A percentile compares a stretch with the other conserved stretches of the same genome.
phyloP scores from a whole-genome alignment of 1,284 basidiomycete genomes.

The Phylloboletellus chloephorus region DNA sequence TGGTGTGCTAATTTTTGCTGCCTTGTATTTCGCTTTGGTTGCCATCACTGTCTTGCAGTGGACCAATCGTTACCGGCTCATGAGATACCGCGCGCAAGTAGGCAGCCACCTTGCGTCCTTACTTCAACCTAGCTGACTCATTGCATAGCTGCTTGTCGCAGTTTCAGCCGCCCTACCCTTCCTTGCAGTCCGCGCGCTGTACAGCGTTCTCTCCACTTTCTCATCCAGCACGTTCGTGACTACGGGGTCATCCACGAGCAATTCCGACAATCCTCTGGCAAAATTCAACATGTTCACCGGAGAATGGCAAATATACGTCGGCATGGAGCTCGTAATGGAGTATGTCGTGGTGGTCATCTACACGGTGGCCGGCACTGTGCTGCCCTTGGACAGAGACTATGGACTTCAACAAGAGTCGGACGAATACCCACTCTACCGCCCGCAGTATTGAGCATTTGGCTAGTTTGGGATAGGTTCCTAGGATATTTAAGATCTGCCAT shows the following conservation, averaged over 20 bases:
- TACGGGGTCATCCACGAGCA: conserved; percentile 21
- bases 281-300: conserved; percentile 51
- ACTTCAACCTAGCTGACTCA: conserved; percentile 8
- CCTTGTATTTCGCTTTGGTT: conserved; percentile 42
- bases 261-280: conserved; percentile 30
- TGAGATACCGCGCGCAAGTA: conserved; percentile 46
- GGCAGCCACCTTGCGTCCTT: conserved; percentile 16
- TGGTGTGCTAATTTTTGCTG: conserved; percentile 47
- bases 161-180: conserved; percentile 52
- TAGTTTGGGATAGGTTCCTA: too few relatives aligned
- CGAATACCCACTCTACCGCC: conserved; percentile 28
- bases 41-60: conserved; percentile 43
- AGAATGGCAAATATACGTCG: conserved; percentile 49
- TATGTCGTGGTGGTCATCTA: conserved; percentile 47
- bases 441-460: conserved; percentile 17
- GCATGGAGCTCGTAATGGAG: conserved; percentile 56
- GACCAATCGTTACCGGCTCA: conserved; percentile 42
- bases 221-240: conserved; percentile 41
- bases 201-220: conserved; percentile 47
- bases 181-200: conserved; percentile 47
- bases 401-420: conserved; percentile 26
- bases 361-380: conserved; percentile 35
- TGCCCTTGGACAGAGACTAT: conserved; percentile 34
- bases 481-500: too few relatives aligned
- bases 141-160: conserved; percentile 34